Evolutionary conservation across 2,329 filamentous ascomycete genomes (phyloP), one percentile per base, ranked within the genome.

Genomic region (Hansfordia pulvinata): DNA sequence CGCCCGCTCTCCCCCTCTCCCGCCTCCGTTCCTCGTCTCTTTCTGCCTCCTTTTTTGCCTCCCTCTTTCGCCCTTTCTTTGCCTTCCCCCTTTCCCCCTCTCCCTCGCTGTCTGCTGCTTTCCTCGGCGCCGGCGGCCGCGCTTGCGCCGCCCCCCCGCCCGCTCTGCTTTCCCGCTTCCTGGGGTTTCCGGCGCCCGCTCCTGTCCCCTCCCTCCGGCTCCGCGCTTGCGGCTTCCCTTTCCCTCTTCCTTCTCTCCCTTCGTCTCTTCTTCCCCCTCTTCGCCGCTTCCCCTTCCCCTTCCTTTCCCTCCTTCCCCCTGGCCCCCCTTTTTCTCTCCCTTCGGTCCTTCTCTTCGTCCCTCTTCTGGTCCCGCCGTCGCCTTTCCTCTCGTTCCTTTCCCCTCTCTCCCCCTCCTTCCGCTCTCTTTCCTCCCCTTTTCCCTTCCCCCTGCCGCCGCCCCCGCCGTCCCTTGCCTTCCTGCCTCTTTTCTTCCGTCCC

Each of bases 401-500:
- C 10, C 10, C 10, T 39, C 36, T 40, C 37, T 35, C 35, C 41
- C 35, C 42, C 39, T 37, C 46, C 44, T 38, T 39, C 35, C 40
- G 35, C 41, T 38, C 39, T 44, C 31, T 44, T 43, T 37, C 41
- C 29, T 30, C 26, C 30, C 19, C 31, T 35, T 27, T 32, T 31
- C 31, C 29, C 29, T 26, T 27, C 25, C 34, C 46, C 38, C 41
- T 35, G 38, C 43, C 42, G 36, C 36, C 19, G 20, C 15, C 20
- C 20, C 14, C 19, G n/a, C 10, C 17, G 14, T 27, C 15, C 20
- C 12, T 10, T 19, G 19, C 14, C 12, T 19, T 23, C 12, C 14
- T 12, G 10, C 14, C 14, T 23, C 17, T 23, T 23, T 12, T 23
- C 12, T 23, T 25, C 17, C 17, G 23, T 10, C 15, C 17, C 35